Base-by-base conservation (phyloP, 2,329 filamentous ascomycete genomes). In the Leptodontidium sp. region DNA sequence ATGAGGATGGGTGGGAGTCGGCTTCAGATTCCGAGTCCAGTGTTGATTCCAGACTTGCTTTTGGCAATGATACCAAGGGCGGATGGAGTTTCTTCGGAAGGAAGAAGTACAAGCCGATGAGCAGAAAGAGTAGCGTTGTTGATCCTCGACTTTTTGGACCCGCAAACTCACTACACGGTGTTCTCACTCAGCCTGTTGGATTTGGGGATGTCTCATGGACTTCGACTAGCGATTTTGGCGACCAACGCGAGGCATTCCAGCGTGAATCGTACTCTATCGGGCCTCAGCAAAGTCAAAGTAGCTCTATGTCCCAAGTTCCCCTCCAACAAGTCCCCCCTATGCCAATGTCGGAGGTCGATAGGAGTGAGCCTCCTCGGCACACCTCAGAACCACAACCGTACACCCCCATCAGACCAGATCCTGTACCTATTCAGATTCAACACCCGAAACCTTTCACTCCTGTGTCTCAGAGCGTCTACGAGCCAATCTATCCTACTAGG, bases 361-460 rank as follows among this genome's bases (percentile, higher is more conserved):
- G 38, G 58, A 62, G 24, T 24, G 65, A 67, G 21, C 24, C 65
- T 58, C 58, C 58, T 50, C 59, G 49, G 26, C 63, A 67, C 29
- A 15, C 83, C 15, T 83, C 83, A 67, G 79, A 59, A 65, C 80
- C 82, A 53, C 76, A 82, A 8, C 55, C 61, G n/a, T 77, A 82
- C 2, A 78, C 81, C 26, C 80, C 79, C 21, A 77, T 80, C 17
- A 84, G 87, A 52, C 87, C 90, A 5, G 87, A 83, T 6, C 84
- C 88, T 0, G 85, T 93, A 35, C 84, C 88, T 0, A 85, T 93
- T 40, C 89, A 90, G 12, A 84, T 98, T n/a, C 91, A 96, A 78
- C 93, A 97, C 75, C 94, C 94, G 2, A 91, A 94, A 74, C 94
- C 94, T 1, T 86, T 93, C 68, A 84, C 87, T 2, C 93, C 92